Evolutionary conservation across 306 rosid species (phyloP).

Genomic region (Trifolium subterraneum): DNA sequence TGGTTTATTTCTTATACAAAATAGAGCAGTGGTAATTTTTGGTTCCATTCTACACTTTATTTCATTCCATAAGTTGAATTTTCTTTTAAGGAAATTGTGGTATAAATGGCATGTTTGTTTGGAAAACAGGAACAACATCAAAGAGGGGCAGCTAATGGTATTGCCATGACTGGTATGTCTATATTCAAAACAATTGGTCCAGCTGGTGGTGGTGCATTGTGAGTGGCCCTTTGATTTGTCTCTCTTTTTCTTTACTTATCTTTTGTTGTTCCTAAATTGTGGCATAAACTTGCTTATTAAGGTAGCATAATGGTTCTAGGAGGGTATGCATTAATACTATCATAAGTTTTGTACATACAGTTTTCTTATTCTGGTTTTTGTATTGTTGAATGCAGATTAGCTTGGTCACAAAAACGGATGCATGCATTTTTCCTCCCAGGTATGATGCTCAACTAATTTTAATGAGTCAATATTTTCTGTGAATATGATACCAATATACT

Average conservation of each 20-base stretch:
- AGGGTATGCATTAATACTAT: too few species aligned
- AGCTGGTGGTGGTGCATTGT: constrained; percentile 82
- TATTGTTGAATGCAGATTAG: constrained; percentile 34
- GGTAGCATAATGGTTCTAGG: background rate
- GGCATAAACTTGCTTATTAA: background rate
- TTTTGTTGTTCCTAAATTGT: background rate
- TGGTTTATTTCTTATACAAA: constrained; percentile 66
- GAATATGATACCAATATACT: too few species aligned
- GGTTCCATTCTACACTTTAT: background rate
- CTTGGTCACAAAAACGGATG: constrained; percentile 35
- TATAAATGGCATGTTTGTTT: constrained; percentile 26
- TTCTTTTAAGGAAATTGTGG: background rate
- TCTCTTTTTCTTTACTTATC: background rate
- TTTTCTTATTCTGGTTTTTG: constrained; percentile 19
- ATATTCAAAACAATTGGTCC: constrained; percentile 80
- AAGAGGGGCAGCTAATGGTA: constrained; percentile 85
- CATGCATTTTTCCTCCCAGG: constrained; percentile 38
- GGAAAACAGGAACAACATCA: constrained; percentile 67
- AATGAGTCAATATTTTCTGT: background rate
- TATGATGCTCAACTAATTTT: constrained; percentile 9
- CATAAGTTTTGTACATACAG: too few species aligned
- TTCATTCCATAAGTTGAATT: background rate
- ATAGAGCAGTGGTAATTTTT: constrained; percentile 74
- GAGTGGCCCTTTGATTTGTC: constrained; percentile 38
- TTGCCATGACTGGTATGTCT: constrained; percentile 78